Evolutionary conservation across 2,329 filamentous ascomycete species (phyloP), one percentile per base, ranked within the genome.

Genomic region (Pseudodiploospora longispora): DNA sequence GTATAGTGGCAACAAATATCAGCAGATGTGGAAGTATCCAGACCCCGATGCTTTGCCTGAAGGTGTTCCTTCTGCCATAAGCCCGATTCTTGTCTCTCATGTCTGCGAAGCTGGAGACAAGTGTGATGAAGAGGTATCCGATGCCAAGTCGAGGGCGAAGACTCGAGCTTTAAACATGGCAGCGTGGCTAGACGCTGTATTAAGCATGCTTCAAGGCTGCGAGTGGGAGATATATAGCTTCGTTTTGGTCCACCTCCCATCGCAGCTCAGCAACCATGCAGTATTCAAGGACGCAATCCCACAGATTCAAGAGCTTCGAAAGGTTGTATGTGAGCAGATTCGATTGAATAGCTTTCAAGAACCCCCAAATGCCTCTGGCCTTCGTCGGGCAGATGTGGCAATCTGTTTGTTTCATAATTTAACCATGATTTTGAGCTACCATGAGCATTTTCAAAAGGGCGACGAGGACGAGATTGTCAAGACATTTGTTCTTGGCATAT

Each of bases 221-320:
- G 83, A 93, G 49, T 97, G 91, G 90, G 89, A 97, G 59, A 71
- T 95, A 2, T 95, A 95, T 69, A 91, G 87, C 63, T 96, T 91
- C 59, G 77, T 91, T 12, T 71, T 98, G 30, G 85, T 88, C 5
- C 87, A 95, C 61, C 69, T 96, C 7, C 86, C 88, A 1, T 84
- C 87, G 29, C 91, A 97, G 56, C 72, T 98, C 27, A 86, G 83
- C 61, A 98, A 98, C 55, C 88, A 93, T 57, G 83, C 87, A 9
- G 72, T 97, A 10, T 96, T 96, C 60, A 75, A 74, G 48, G 81
- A 76, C 42, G 80, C 87, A 5, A 80, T 87, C 33, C 73, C 79
- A 3, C 82, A 94, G 47, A 77, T 98, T 44, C 82, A 84, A 54
- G 77, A 83, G 49, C 69, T 97, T 10, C 79, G 91, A 49, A 80